Evolutionary conservation across 2,329 filamentous ascomycete species (phyloP).

Genomic region (Colletotrichum euphorbiae): DNA sequence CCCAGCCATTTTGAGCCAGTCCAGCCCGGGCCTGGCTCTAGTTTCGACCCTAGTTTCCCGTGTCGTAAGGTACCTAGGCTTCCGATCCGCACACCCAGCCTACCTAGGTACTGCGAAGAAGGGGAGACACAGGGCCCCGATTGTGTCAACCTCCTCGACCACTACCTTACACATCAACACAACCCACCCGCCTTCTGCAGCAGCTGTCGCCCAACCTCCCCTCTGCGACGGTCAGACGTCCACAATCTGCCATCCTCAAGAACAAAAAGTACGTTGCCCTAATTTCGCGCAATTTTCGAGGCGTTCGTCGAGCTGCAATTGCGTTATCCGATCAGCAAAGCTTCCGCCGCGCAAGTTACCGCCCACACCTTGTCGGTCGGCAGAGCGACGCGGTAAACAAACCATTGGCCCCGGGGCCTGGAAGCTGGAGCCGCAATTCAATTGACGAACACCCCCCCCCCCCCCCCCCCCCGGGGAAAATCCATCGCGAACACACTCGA

Average conservation of each 20-base stretch:
- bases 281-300: background rate
- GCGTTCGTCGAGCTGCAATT: slow-evolving; percentile 26
- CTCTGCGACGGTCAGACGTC: slow-evolving; percentile 29
- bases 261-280: slow-evolving; percentile 28
- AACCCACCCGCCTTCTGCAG: slow-evolving; percentile 27
- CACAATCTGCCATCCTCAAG: slow-evolving; percentile 19
- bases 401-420: slow-evolving; percentile 41
- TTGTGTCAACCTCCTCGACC: slow-evolving; percentile 37
- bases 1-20: slow-evolving; percentile 15
- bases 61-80: slow-evolving; percentile 26
- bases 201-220: slow-evolving; percentile 38
- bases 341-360: slow-evolving; percentile 34
- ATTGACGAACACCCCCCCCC: slow-evolving; percentile 35
- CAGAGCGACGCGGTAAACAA: slow-evolving; percentile 48
- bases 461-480: slow-evolving; percentile 33
- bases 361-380: slow-evolving; percentile 39
- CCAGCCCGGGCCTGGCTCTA: slow-evolving; percentile 28
- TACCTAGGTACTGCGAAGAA: background rate
- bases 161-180: slow-evolving; percentile 32
- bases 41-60: slow-evolving; percentile 32
- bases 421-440: slow-evolving; percentile 40
- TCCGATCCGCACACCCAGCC: slow-evolving; percentile 20
- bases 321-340: slow-evolving; percentile 19
- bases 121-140: slow-evolving; percentile 17
- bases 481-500: slow-evolving; percentile 41